These are phyloP conservation scores for Nicotiana tabacum DNA, from an alignment of 257 asterid species.

Conservation along the genomic window DNA sequence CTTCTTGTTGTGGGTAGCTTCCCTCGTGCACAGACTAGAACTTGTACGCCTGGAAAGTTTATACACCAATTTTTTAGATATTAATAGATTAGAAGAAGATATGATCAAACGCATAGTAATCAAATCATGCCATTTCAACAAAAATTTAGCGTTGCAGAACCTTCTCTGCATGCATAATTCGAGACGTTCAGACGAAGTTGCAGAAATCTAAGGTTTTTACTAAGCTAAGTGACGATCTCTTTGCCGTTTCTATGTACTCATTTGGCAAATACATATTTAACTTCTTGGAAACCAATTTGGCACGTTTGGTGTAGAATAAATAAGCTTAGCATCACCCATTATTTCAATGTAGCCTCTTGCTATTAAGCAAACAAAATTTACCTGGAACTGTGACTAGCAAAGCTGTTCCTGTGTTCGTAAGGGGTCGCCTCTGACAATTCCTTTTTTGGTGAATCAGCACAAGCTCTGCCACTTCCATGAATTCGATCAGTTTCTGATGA, in stretches of 20 bases:
- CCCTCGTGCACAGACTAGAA: conserved; percentile 36
- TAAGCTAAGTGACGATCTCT: neutral
- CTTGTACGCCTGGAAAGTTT: conserved; percentile 38
- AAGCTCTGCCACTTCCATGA: conserved; percentile 8
- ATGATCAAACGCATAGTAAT: neutral
- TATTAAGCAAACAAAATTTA: conserved; percentile 15
- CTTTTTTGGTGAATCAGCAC: conserved; percentile 14
- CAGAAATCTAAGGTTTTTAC: neutral
- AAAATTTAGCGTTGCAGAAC: neutral
- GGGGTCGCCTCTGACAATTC: conserved; percentile 24
- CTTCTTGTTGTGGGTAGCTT: conserved; percentile 52
- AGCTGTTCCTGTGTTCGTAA: conserved; percentile 41
- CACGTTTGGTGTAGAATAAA: neutral
- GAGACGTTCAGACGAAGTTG: neutral
- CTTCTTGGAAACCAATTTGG: neutral
- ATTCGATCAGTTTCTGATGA: conserved; percentile 27
- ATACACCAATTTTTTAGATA: neutral
- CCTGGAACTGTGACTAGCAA: conserved; percentile 56
- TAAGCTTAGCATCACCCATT: neutral
- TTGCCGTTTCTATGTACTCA: neutral
- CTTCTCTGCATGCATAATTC: neutral
- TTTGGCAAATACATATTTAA: neutral
- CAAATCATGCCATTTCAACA: neutral
- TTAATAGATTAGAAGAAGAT: neutral
- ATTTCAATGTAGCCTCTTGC: neutral